Conservation (phyloP, 1,139 yeast species). For the Diutina mesorugosa region DNA sequence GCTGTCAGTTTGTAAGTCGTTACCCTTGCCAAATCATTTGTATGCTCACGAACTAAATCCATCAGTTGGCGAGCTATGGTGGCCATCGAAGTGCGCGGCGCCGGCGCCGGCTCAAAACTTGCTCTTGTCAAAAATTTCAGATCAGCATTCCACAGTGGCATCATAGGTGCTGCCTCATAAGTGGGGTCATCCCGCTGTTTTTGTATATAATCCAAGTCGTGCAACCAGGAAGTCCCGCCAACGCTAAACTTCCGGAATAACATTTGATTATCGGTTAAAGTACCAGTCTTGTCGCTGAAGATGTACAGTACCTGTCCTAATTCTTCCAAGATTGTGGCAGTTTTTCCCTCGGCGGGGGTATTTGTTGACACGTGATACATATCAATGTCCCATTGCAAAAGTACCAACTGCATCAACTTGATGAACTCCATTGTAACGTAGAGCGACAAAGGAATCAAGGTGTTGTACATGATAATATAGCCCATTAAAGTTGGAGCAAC, state of each 20-base stretch:
- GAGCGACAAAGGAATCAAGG: constrained; percentile 85
- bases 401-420: constrained; percentile 69
- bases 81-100: neutral
- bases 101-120: neutral
- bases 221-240: constrained; percentile 85
- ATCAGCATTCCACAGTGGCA: constrained; percentile 2
- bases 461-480: constrained; percentile 91
- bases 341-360: constrained; percentile 90
- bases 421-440: constrained; percentile 96
- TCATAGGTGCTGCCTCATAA: neutral
- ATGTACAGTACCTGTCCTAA: constrained; percentile 92
- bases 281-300: constrained; percentile 95
- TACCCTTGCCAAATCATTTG: neutral
- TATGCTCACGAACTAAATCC: neutral
- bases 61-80: constrained; percentile 1
- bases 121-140: neutral
- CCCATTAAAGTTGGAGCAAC: constrained; percentile 89
- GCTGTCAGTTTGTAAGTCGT: constrained; percentile 27
- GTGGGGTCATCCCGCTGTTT: neutral
- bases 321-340: constrained; percentile 92
- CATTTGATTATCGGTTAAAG: constrained; percentile 87
- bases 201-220: constrained; percentile 44
- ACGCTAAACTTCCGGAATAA: constrained; percentile 72
- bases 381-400: constrained; percentile 83
- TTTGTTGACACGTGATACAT: constrained; percentile 80